A percentile compares a stretch with the other conserved stretches of the same genome.
These are phyloP conservation scores for Penicillium sp. DNA, from an alignment of 2,329 filamentous ascomycete species.

Conservation along the genomic window DNA sequence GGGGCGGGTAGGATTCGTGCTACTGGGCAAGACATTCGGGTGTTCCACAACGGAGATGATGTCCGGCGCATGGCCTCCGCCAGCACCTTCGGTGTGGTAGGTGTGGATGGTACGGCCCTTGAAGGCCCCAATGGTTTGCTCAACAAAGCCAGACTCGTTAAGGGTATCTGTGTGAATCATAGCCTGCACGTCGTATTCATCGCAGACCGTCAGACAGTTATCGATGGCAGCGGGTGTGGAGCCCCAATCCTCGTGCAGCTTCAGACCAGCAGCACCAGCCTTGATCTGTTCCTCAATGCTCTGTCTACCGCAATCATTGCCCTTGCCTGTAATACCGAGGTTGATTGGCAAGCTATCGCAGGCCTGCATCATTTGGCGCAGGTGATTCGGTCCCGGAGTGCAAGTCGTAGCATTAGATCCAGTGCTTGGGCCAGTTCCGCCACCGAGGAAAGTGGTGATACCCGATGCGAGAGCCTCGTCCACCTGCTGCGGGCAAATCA, in stretches of 20 bases:
- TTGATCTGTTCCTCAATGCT: slow-evolving; percentile 78
- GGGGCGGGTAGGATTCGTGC: slow-evolving; percentile 89
- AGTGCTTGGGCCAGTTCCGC: slow-evolving; percentile 89
- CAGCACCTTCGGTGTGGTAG: slow-evolving; percentile 95
- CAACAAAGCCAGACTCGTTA: slow-evolving; percentile 97
- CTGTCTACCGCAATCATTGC: slow-evolving; percentile 75
- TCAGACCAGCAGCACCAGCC: slow-evolving; percentile 87
- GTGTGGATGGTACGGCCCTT: slow-evolving; percentile 89
- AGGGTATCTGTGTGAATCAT: slow-evolving; percentile 95
- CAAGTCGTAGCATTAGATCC: slow-evolving; percentile 92
- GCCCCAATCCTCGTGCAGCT: slow-evolving; percentile 97
- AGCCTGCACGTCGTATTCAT: slow-evolving; percentile 89
- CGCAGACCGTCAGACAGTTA: slow-evolving; percentile 80
- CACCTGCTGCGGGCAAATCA: slow-evolving; percentile 92
- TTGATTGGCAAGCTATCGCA: slow-evolving; percentile 82
- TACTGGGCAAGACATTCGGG: slow-evolving; percentile 83
- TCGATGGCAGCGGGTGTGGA: slow-evolving; percentile 90
- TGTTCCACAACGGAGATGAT: slow-evolving; percentile 94
- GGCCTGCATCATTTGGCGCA: slow-evolving; percentile 88
- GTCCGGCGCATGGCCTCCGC: slow-evolving; percentile 91
- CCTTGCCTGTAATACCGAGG: slow-evolving; percentile 89
- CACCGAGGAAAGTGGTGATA: slow-evolving; percentile 87
- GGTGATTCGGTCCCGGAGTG: slow-evolving; percentile 81
- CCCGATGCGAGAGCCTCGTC: slow-evolving; percentile 82
- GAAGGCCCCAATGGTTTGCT: slow-evolving; percentile 84